phyloP scores from a whole-genome alignment of 148 eudicot genomes.

The Fagopyrum homotropicum region DNA sequence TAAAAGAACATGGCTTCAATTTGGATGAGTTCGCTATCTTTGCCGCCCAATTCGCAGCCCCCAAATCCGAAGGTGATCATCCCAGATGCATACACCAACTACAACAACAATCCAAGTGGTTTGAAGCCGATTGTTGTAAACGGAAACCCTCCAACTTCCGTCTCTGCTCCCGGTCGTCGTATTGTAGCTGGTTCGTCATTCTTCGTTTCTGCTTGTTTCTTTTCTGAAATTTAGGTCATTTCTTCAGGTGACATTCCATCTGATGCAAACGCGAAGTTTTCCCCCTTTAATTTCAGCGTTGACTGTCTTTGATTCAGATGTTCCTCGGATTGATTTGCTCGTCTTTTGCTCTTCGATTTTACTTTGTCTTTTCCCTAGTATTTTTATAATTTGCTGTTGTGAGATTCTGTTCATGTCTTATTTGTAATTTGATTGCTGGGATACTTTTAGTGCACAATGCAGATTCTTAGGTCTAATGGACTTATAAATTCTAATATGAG shows the following conservation, averaged over 20 bases:
- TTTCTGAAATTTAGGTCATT: conserved; percentile 1
- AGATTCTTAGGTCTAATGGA: conserved; percentile 1
- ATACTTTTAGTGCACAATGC: background rate
- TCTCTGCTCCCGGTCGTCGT: conserved; percentile 84
- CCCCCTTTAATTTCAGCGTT: background rate
- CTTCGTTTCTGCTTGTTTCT: background rate
- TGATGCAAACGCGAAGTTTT: background rate
- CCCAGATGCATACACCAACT: background rate
- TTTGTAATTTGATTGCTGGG: background rate
- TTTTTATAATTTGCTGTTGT: background rate
- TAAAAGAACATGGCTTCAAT: conserved; percentile 11
- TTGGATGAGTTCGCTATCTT: conserved; percentile 12
- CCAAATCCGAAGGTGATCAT: conserved; percentile 2
- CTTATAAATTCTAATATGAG: background rate
- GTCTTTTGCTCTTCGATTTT: background rate
- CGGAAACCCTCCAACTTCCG: conserved; percentile 76
- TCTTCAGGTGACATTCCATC: background rate
- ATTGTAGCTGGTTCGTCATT: conserved; percentile 62
- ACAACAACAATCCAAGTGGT: background rate
- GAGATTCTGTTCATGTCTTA: background rate
- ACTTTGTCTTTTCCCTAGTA: background rate
- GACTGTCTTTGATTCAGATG: background rate
- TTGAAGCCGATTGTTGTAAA: conserved; percentile 58
- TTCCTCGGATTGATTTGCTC: background rate
- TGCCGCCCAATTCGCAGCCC: conserved; percentile 10